A percentile compares a stretch with the other conserved stretches of the same genome.
Conservation (phyloP, 2,329 filamentous ascomycete species). For the Rutstroemia sp. region DNA sequence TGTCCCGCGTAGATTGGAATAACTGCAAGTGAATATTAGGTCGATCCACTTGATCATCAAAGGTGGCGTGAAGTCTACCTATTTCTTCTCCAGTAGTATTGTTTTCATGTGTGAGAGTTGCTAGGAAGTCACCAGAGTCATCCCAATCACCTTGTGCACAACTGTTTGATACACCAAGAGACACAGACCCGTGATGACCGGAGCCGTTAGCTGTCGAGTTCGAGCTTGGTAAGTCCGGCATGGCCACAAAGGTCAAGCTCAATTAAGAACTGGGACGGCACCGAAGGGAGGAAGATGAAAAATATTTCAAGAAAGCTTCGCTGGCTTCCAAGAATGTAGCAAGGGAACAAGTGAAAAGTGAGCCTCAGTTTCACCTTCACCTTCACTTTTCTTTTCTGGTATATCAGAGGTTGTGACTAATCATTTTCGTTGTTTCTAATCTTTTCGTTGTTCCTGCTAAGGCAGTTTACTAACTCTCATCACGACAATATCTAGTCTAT, state of each 20-base stretch:
- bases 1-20: constrained; percentile 1
- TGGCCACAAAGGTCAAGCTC: background rate
- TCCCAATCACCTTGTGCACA: background rate
- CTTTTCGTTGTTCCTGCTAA: too few species aligned
- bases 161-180: background rate
- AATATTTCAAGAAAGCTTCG: too few species aligned
- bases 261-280: background rate
- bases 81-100: background rate
- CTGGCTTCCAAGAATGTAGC: too few species aligned
- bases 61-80: background rate
- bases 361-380: too few species aligned
- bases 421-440: too few species aligned
- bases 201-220: background rate
- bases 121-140: background rate
- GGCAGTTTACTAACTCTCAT: too few species aligned
- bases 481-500: too few species aligned
- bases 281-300: background rate
- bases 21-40: background rate
- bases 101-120: constrained; percentile 3
- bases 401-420: too few species aligned
- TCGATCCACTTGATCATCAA: background rate
- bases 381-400: too few species aligned
- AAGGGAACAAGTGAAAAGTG: too few species aligned
- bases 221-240: background rate
- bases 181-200: background rate